phyloP scores from a whole-genome alignment of 805 yeast genomes.

The Debaryomyces prosopidis region DNA sequence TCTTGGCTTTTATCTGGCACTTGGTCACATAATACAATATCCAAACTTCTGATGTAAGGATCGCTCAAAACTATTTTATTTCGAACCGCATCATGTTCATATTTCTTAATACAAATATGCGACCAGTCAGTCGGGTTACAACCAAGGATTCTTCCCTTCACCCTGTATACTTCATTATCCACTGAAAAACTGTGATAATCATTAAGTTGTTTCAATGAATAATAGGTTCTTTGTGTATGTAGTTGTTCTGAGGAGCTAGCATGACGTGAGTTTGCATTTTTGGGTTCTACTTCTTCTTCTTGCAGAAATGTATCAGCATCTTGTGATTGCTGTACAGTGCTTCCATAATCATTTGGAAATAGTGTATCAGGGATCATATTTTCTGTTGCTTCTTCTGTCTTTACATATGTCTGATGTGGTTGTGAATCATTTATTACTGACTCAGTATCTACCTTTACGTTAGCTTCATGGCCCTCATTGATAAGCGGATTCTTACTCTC shows the following conservation, averaged over 20 bases:
- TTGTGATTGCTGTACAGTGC: conserved; percentile 1
- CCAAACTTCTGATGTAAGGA: conserved; percentile 25
- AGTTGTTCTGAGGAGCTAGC: too few relatives aligned
- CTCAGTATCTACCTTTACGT: neutral
- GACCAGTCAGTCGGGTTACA: conserved; percentile 25
- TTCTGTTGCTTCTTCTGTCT: conserved; percentile 3
- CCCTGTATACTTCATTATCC: conserved; percentile 14
- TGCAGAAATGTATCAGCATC: neutral
- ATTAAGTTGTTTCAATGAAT: conserved; percentile 4
- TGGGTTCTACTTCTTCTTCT: neutral
- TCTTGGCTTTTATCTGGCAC: neutral
- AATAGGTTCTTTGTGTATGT: neutral
- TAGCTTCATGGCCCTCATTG: neutral
- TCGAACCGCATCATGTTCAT: conserved; percentile 6
- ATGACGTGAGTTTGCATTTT: too few relatives aligned
- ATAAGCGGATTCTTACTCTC: too few relatives aligned
- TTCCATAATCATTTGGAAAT: conserved; percentile 8
- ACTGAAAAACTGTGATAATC: neutral
- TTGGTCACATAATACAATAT: conserved; percentile 21
- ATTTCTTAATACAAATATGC: conserved; percentile 29
- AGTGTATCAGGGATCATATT: conserved; percentile 9
- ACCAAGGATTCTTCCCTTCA: conserved; percentile 22
- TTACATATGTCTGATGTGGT: conserved; percentile 1
- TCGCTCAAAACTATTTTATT: conserved; percentile 16
- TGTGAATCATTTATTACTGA: neutral